Evolutionary conservation across 2,329 filamentous ascomycete species (phyloP).

Genomic region (Phialophora macrospora): DNA sequence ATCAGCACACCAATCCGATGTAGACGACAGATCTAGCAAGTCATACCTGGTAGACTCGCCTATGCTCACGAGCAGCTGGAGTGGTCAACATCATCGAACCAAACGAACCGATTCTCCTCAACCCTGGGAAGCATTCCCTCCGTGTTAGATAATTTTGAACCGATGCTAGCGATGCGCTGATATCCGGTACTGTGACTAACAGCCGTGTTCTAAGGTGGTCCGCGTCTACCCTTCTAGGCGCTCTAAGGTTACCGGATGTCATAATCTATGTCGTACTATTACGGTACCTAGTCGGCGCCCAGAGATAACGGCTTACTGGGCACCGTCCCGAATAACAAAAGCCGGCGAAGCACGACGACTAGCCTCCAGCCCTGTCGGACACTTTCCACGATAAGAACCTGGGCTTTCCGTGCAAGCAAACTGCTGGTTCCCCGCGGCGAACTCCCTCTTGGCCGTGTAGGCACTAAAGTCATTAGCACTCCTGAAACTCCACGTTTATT

Average conservation of each 20-base stretch:
- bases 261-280: neutral
- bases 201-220: neutral
- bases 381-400: slow-evolving; percentile 8
- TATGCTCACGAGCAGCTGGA: slow-evolving; percentile 13
- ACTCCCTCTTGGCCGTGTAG: neutral
- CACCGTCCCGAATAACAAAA: neutral
- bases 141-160: slow-evolving; percentile 2
- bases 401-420: neutral
- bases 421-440: neutral
- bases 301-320: slow-evolving; percentile 6
- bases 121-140: slow-evolving; percentile 1
- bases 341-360: neutral
- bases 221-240: neutral
- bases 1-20: neutral
- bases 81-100: slow-evolving; percentile 7
- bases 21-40: slow-evolving; percentile 6
- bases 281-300: neutral
- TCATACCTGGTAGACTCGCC: slow-evolving; percentile 10
- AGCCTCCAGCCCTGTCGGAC: slow-evolving; percentile 1
- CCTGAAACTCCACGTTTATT: neutral
- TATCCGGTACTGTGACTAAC: neutral
- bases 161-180: slow-evolving; percentile 5
- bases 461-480: neutral
- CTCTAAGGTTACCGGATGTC: neutral
- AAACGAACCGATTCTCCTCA: neutral